These are phyloP conservation scores for Sphaerobolus stellatus DNA, from an alignment of 1,284 basidiomycete genomes.

Conservation along the genomic window DNA sequence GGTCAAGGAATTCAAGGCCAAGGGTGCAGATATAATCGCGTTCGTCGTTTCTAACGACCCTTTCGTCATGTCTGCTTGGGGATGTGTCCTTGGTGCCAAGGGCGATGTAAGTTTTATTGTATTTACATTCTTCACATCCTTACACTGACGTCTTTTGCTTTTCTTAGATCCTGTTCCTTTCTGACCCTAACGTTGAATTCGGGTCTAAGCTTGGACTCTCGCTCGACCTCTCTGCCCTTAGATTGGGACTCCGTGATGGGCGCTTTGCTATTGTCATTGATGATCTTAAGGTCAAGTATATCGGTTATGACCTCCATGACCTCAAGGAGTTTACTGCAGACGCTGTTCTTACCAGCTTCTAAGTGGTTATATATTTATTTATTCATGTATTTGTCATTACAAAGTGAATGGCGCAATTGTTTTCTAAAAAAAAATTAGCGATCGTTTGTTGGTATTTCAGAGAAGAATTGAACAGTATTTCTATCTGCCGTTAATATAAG, in stretches of 20 bases:
- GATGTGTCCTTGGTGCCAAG: conserved; percentile 54
- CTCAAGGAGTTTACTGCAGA: too few relatives aligned
- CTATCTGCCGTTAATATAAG: too few relatives aligned
- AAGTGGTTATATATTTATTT: too few relatives aligned
- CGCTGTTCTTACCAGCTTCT: too few relatives aligned
- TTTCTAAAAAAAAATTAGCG: too few relatives aligned
- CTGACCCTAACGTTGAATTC: conserved; percentile 66
- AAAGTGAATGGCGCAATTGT: too few relatives aligned
- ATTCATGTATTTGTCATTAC: too few relatives aligned
- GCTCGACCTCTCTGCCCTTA: conserved; percentile 55
- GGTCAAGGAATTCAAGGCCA: conserved; percentile 66
- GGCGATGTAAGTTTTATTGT: not conserved
- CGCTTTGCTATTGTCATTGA: conserved; percentile 74
- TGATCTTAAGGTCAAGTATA: conserved; percentile 65
- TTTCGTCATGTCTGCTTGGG: conserved; percentile 82
- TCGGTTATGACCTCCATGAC: conserved; percentile 53
- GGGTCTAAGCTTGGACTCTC: conserved; percentile 59
- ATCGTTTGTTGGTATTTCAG: too few relatives aligned
- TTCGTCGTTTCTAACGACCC: conserved; percentile 72
- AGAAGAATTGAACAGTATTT: too few relatives aligned
- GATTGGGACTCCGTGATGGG: conserved; percentile 65
- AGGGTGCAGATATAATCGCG: conserved; percentile 64
- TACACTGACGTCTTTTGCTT: not conserved
- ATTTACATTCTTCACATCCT: not conserved
- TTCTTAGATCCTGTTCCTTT: conserved; percentile 60